Evolutionary conservation across 192 early-diverging fungal genomes (phyloP).

Genomic region (Dissophora ornata): DNA sequence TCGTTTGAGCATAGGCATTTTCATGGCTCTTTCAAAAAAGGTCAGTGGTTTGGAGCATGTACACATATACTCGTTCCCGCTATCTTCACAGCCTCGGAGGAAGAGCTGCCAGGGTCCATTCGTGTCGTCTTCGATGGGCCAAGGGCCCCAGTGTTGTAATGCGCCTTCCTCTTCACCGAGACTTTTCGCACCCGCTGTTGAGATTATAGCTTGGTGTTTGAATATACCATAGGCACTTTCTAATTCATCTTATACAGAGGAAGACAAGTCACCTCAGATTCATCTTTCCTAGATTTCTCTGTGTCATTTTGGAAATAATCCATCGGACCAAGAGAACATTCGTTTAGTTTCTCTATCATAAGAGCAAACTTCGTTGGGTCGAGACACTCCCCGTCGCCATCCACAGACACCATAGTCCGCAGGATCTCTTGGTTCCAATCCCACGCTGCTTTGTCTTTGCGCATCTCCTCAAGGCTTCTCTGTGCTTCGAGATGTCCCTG

Average conservation of each 20-base stretch:
- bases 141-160: too few relatives aligned
- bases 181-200: too few relatives aligned
- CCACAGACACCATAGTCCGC: background rate
- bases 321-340: background rate
- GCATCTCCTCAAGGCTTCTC: slow-evolving; percentile 1
- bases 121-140: too few relatives aligned
- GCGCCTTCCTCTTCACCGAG: too few relatives aligned
- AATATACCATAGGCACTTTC: background rate
- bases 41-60: too few relatives aligned
- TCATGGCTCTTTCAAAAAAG: too few relatives aligned
- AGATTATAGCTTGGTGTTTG: too few relatives aligned
- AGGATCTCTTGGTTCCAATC: background rate
- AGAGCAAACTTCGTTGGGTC: background rate
- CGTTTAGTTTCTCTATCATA: background rate
- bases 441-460: background rate
- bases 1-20: too few relatives aligned
- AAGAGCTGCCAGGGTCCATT: too few relatives aligned
- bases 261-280: background rate
- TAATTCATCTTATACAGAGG: background rate
- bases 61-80: too few relatives aligned
- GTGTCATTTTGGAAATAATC: background rate
- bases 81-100: too few relatives aligned
- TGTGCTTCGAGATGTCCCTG: slow-evolving; percentile 8
- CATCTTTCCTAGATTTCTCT: background rate
- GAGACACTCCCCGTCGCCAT: background rate